phyloP scores from a whole-genome alignment of 2,329 filamentous ascomycete species.

The Cladosporium phlei region DNA sequence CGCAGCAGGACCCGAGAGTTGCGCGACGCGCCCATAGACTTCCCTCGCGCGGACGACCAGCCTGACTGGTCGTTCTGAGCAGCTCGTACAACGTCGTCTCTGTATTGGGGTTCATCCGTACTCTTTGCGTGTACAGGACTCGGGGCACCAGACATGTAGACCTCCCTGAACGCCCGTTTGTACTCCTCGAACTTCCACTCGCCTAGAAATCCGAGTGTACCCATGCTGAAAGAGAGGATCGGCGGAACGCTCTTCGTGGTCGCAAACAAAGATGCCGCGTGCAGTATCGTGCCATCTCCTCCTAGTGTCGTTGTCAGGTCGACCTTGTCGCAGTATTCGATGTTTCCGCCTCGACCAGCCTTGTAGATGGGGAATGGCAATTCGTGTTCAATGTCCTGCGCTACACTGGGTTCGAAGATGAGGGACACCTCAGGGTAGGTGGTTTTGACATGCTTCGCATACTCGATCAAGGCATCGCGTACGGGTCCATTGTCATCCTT shows the following conservation, averaged over 20 bases:
- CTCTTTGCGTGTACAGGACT: constrained; percentile 18
- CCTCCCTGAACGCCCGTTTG: constrained; percentile 85
- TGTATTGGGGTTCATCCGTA: constrained; percentile 20
- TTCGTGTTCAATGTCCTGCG: constrained; percentile 63
- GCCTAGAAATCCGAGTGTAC: constrained; percentile 86
- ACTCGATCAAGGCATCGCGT: constrained; percentile 54
- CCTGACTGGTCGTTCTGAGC: constrained; percentile 35
- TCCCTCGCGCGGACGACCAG: constrained; percentile 73
- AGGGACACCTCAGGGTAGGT: constrained; percentile 79
- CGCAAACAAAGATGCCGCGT: constrained; percentile 81
- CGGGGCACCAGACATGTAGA: constrained; percentile 73
- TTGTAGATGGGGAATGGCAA: constrained; percentile 71
- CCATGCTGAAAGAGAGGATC: constrained; percentile 93
- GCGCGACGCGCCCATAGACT: constrained; percentile 70
- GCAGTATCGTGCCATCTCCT: constrained; percentile 85
- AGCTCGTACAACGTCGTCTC: constrained; percentile 14
- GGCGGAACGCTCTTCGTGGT: constrained; percentile 78
- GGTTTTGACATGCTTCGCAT: constrained; percentile 63
- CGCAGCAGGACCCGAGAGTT: constrained; percentile 78
- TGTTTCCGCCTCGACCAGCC: constrained; percentile 20
- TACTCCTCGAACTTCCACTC: constrained; percentile 96
- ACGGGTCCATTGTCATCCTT: constrained; percentile 57
- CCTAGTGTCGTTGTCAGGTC: constrained; percentile 87
- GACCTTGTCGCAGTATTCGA: constrained; percentile 66
- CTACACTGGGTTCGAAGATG: constrained; percentile 74